phyloP scores from a whole-genome alignment of 306 rosid genomes.

The Macrotyloma uniflorum region DNA sequence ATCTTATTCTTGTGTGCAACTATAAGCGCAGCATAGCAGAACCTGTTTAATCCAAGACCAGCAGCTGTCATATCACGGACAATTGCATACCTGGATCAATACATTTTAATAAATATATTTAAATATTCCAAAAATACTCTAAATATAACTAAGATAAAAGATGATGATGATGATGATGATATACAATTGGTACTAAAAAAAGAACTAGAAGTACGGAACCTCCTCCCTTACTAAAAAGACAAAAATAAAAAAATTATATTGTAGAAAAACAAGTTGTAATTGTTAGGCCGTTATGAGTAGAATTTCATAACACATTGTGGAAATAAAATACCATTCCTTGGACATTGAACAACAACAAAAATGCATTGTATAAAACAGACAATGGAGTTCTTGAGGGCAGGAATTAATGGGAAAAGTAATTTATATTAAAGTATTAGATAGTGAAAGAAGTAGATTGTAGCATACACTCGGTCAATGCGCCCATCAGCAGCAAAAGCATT shows the following conservation, averaged over 20 bases:
- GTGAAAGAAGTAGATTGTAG: conserved; percentile 8
- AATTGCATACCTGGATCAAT: conserved; percentile 77
- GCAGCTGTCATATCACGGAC: conserved; percentile 98
- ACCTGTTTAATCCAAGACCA: conserved; percentile 92
- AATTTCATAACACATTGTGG: neutral
- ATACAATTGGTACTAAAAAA: conserved; percentile 10
- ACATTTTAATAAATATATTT: conserved; percentile 22
- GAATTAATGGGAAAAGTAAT: neutral
- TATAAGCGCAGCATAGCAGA: conserved; percentile 89
- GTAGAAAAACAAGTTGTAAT: neutral
- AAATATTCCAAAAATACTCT: neutral
- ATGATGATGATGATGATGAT: conserved; percentile 22
- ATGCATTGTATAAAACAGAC: neutral
- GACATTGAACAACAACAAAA: neutral
- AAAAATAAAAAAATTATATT: neutral
- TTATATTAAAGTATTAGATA: conserved; percentile 10
- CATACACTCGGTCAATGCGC: conserved; percentile 87
- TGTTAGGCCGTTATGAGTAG: neutral
- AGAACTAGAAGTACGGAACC: conserved; percentile 11
- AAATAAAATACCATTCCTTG: neutral
- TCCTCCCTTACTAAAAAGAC: neutral
- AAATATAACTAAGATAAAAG: neutral
- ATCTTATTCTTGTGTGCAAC: conserved; percentile 74
- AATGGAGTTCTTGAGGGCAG: neutral
- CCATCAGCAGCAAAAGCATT: conserved; percentile 89